These are phyloP conservation scores for Solanum infundibuliforme DNA, from an alignment of 257 asterid species.

Conservation along the genomic window DNA sequence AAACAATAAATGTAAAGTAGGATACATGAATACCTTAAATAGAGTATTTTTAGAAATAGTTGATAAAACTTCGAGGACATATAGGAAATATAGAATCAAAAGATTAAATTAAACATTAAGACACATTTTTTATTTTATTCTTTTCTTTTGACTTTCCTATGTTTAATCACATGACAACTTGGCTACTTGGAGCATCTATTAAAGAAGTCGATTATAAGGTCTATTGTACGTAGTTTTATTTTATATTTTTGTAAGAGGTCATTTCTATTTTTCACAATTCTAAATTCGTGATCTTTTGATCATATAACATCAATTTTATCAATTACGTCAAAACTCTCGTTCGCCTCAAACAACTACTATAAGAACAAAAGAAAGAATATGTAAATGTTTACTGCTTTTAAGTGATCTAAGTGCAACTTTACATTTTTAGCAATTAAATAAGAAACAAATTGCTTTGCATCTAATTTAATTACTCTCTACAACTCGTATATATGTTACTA, in stretches of 20 bases:
- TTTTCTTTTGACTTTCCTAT: not conserved
- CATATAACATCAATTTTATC: accelerated
- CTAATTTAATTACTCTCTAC: not conserved
- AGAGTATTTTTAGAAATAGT: not conserved
- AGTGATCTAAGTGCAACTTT: not conserved
- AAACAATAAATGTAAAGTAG: not conserved
- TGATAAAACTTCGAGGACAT: not conserved
- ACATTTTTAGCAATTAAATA: not conserved
- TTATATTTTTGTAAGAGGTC: accelerated
- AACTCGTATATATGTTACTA: not conserved
- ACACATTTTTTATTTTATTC: not conserved
- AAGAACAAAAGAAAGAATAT: not conserved
- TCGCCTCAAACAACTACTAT: not conserved
- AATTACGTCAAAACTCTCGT: not conserved
- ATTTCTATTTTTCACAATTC: accelerated
- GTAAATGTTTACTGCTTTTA: not conserved
- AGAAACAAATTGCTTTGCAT: not conserved
- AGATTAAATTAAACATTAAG: not conserved
- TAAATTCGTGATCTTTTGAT: accelerated
- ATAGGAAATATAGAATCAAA: not conserved
- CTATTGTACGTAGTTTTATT: not conserved
- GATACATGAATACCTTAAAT: not conserved
- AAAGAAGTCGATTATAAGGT: not conserved
- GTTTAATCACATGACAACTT: not conserved
- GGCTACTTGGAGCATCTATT: not conserved